Percentiles rank a stretch among this genome's conserved stretches.
phyloP scores from a whole-genome alignment of 371 early-diverging fungal genomes.

The Mucor lusitanicus region DNA sequence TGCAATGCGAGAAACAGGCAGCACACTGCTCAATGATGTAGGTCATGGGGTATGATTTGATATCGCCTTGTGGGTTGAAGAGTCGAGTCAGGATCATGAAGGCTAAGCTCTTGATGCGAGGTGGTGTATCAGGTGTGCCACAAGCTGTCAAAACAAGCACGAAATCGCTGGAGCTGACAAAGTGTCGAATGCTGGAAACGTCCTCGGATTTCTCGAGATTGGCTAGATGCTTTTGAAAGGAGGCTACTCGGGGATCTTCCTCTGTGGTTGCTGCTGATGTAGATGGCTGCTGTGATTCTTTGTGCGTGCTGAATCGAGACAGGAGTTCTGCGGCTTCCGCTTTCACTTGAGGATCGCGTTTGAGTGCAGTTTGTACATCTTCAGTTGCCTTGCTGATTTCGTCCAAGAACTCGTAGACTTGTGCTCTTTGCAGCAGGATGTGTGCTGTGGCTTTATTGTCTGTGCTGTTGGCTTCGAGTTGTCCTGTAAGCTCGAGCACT shows the following conservation, averaged over 20 bases:
- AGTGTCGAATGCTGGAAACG: slow-evolving; percentile 13
- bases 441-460: slow-evolving; percentile 22
- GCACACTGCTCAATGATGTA: slow-evolving; percentile 43
- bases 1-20: slow-evolving; percentile 40
- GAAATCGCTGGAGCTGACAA: slow-evolving; percentile 36
- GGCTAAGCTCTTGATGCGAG: slow-evolving; percentile 33
- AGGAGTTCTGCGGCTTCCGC: slow-evolving; percentile 34
- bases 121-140: slow-evolving; percentile 27
- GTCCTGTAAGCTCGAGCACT: slow-evolving; percentile 4
- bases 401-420: slow-evolving; percentile 28
- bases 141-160: slow-evolving; percentile 37
- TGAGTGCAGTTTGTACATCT: slow-evolving; percentile 42
- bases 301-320: slow-evolving; percentile 8
- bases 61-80: slow-evolving; percentile 23
- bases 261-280: neutral
- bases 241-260: slow-evolving; percentile 8
- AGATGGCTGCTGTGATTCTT: neutral
- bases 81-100: slow-evolving; percentile 44
- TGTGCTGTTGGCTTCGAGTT: slow-evolving; percentile 10
- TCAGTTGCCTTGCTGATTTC: slow-evolving; percentile 34
- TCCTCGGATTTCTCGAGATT: slow-evolving; percentile 14
- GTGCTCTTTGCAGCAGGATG: slow-evolving; percentile 39
- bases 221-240: slow-evolving; percentile 24
- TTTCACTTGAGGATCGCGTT: slow-evolving; percentile 33
- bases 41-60: slow-evolving; percentile 25